Percentiles rank a stretch among this genome's conserved stretches.
Conservation (phyloP, 2,329 filamentous ascomycete species). For the Dichotomopilus funicola region DNA sequence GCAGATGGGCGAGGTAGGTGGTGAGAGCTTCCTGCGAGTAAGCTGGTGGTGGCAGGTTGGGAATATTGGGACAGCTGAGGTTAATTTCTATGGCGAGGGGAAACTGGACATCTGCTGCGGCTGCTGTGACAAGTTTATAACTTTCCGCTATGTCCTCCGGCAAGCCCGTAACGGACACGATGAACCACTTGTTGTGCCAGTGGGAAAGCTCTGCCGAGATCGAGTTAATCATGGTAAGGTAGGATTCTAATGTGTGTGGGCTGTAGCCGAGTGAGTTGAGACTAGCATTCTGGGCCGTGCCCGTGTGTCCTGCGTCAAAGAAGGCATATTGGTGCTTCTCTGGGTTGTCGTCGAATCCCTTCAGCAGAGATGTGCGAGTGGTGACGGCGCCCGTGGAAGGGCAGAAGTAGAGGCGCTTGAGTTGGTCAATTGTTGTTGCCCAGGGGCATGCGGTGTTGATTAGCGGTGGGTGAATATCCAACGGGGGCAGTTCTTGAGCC, state of each 20-base stretch:
- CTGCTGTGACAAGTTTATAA: constrained; percentile 43
- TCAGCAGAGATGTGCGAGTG: constrained; percentile 60
- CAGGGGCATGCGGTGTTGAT: constrained; percentile 72
- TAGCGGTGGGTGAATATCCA: constrained; percentile 56
- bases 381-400: constrained; percentile 66
- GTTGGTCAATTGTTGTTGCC: constrained; percentile 60
- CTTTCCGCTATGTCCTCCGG: constrained; percentile 50
- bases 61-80: constrained; percentile 72
- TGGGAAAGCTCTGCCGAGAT: constrained; percentile 31
- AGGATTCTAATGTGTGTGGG: constrained; percentile 52
- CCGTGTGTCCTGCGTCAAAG: constrained; percentile 40
- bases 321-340: constrained; percentile 59
- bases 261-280: constrained; percentile 73
- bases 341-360: constrained; percentile 58
- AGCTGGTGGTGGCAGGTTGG: constrained; percentile 60
- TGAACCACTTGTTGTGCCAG: constrained; percentile 47
- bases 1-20: constrained; percentile 48
- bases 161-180: constrained; percentile 65
- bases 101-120: constrained; percentile 35
- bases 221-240: constrained; percentile 50
- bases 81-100: constrained; percentile 68
- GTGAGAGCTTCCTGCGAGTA: constrained; percentile 50
- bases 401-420: constrained; percentile 54
- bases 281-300: constrained; percentile 31
- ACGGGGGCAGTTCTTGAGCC: constrained; percentile 35